Evolutionary conservation across 1,139 yeast genomes (phyloP).

Genomic region (Saccharomyces hybrid): DNA sequence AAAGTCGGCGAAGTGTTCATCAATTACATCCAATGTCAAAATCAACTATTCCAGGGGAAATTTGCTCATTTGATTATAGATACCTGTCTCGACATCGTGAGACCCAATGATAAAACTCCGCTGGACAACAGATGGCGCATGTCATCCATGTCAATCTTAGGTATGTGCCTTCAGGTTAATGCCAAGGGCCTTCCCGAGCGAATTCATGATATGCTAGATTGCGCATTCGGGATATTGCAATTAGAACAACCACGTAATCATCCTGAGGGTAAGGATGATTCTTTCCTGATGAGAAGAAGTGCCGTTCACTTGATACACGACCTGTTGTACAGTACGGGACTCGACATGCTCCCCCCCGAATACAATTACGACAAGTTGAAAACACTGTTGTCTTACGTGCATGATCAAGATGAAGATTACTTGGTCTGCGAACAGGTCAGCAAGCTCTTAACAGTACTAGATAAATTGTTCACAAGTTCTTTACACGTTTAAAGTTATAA

Average conservation of each 20-base stretch:
- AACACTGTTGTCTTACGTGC: constrained; percentile 39
- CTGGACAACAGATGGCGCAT: constrained; percentile 59
- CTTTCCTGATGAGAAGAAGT: constrained; percentile 55
- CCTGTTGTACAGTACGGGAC: constrained; percentile 40
- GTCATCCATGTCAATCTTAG: constrained; percentile 80
- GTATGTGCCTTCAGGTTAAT: constrained; percentile 54
- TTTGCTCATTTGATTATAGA: constrained; percentile 34
- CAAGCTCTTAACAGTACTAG: constrained; percentile 32
- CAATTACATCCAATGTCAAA: constrained; percentile 47
- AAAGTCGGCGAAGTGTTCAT: constrained; percentile 75
- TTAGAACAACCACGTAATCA: constrained; percentile 38
- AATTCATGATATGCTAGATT: constrained; percentile 57
- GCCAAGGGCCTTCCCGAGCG: constrained; percentile 45
- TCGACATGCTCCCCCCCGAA: constrained; percentile 42
- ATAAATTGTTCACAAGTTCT: background rate
- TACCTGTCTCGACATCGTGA: constrained; percentile 26
- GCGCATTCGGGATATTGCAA: constrained; percentile 66
- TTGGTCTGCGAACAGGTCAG: constrained; percentile 54
- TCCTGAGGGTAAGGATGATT: constrained; percentile 34
- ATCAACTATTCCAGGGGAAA: constrained; percentile 42
- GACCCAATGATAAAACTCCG: constrained; percentile 13
- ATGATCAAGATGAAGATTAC: constrained; percentile 46
- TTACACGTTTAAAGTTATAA: no score
- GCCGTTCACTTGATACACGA: constrained; percentile 67
- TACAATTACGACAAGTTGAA: constrained; percentile 39